Evolutionary conservation across 257 asterid genomes (phyloP).

Genomic region (Solanum pimpinellifolium): DNA sequence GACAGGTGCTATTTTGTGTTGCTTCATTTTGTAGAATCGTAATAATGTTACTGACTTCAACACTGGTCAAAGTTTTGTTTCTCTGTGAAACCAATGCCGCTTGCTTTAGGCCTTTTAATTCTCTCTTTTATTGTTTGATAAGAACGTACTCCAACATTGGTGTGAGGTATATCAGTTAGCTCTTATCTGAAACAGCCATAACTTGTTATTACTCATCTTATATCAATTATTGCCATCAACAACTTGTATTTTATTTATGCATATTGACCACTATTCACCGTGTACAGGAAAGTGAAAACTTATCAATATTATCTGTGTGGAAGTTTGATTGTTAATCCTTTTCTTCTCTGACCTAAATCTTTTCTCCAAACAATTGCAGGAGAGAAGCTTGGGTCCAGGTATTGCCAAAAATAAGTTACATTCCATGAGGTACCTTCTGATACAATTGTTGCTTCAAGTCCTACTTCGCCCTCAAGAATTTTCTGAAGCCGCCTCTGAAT

Average conservation of each 20-base stretch:
- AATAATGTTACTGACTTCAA: background rate
- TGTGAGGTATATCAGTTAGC: background rate
- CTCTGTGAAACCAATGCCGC: background rate
- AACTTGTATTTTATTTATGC: background rate
- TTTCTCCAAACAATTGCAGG: constrained; percentile 34
- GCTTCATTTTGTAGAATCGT: background rate
- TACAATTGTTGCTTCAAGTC: constrained; percentile 88
- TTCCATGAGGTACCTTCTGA: constrained; percentile 73
- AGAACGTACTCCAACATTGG: background rate
- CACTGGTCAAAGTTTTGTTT: background rate
- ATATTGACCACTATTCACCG: background rate
- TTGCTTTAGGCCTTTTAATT: background rate
- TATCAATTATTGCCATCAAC: background rate
- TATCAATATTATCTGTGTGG: background rate
- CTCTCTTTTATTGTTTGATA: background rate
- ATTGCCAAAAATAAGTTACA: constrained; percentile 47
- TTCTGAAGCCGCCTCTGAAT: constrained; percentile 80
- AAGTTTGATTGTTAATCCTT: background rate
- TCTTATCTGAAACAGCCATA: background rate
- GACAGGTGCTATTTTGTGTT: constrained; percentile 45
- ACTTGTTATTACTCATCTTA: background rate
- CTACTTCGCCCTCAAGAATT: constrained; percentile 83
- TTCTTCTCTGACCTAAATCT: background rate
- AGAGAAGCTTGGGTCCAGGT: constrained; percentile 48
- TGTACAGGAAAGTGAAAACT: background rate